Base-by-base conservation (phyloP, 148 eudicot genomes). In the Rhododendron simsii region DNA sequence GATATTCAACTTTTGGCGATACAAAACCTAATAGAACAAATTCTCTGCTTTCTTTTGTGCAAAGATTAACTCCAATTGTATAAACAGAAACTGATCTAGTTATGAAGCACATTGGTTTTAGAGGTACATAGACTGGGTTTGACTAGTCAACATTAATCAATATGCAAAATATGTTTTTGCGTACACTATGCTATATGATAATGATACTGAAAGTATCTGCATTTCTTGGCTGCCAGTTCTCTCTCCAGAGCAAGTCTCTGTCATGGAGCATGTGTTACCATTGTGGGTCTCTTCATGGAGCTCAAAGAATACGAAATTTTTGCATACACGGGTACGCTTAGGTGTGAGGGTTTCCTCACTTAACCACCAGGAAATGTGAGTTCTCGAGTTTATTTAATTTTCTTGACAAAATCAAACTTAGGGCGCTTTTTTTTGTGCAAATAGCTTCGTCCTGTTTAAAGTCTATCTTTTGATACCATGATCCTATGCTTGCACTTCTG, bases 331-430 rank as follows among this genome's bases (percentile, higher is more conserved):
- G 77, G 91, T 97, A 85, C 87, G 77, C 86, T 69, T 94, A 82
- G 98, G 98, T 83, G 92, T 90, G 84, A 91, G 94, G 87, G 92
- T 97, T 82, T 95, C 99, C 85, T 93, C 98, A 21, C 91, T 97
- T 86, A 76, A 75, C 79, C 83, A 85, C 84, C 71, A 63, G 33
- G 93, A 93, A 71, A 91, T 93, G 99, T 97, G 92, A 93, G 99
- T 89, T 86, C 18, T 78, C 79, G 39, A 57, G 81, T 86, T 9
- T 74, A 76, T n/a, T 30, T 20, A 51, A 2, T 67, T 61, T 85
- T 48, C 30, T 80, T 51, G 13, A 20, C 4, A 4, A 30, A 51
- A 47, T 84, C 18, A 10, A 30, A 57, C 44, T 16, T 48, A 84
- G 28, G 45, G 79, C 0, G 2, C 21, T 28, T 11, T 84, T 71